Evolutionary conservation across 148 eudicot species (phyloP).

Genomic region (Rhododendron molle): DNA sequence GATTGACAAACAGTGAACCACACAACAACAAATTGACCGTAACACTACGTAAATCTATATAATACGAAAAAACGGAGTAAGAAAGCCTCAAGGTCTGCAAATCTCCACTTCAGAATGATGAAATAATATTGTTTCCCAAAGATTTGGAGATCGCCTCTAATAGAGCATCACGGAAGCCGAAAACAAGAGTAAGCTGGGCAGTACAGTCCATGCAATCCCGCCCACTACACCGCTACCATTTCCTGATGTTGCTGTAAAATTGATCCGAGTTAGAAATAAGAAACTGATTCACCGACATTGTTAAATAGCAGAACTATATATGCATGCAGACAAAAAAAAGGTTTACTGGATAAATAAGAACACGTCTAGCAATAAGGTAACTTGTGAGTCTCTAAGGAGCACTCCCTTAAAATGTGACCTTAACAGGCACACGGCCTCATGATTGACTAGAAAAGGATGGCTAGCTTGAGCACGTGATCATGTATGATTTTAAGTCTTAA

Average conservation of each 20-base stretch:
- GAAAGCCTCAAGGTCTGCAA: not conserved
- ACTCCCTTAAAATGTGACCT: not conserved
- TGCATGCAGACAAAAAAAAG: not conserved
- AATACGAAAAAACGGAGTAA: no score
- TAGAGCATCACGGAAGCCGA: slow-evolving; percentile 9
- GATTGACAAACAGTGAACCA: not conserved
- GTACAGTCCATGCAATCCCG: slow-evolving; percentile 4
- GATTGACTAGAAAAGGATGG: not conserved
- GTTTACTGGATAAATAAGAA: not conserved
- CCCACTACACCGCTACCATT: not conserved
- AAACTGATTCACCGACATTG: not conserved
- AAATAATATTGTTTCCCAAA: not conserved
- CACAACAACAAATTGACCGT: not conserved
- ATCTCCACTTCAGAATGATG: not conserved
- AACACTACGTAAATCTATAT: not conserved
- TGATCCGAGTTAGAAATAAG: not conserved
- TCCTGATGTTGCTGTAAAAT: not conserved
- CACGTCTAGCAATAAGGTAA: not conserved
- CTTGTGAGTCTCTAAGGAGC: not conserved
- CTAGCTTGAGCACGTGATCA: not conserved
- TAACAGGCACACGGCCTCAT: not conserved
- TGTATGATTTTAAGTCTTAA: not conserved
- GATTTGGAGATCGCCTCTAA: not conserved
- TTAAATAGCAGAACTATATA: not conserved
- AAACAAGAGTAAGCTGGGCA: not conserved